A percentile compares a stretch with the other conserved stretches of the same genome.
Conservation (phyloP, 176 grass and related monocot genomes). For the Carex littledalei region DNA sequence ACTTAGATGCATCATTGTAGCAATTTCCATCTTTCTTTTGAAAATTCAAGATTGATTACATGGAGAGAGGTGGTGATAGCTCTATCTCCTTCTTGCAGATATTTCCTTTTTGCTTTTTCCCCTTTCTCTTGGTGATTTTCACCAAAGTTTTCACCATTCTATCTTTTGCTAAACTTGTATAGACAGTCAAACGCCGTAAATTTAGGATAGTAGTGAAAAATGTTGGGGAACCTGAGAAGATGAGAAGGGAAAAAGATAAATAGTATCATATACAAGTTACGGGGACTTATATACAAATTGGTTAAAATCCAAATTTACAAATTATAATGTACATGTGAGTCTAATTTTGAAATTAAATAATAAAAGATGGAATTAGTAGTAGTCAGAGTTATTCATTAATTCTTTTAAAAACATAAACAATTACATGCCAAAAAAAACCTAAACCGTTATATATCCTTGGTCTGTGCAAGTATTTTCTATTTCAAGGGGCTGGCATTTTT, state of each 20-base stretch:
- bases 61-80: background rate
- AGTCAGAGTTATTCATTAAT: background rate
- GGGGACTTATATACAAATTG: background rate
- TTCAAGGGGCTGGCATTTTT: background rate
- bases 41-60: conserved; percentile 4
- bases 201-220: background rate
- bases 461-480: background rate
- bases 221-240: background rate
- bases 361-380: background rate
- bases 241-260: background rate
- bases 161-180: background rate
- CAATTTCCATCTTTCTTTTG: background rate
- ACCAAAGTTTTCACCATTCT: background rate
- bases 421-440: background rate
- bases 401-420: background rate
- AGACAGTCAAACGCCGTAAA: background rate
- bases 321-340: background rate
- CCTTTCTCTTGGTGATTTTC: background rate
- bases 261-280: background rate
- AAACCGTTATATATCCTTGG: background rate
- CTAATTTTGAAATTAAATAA: background rate
- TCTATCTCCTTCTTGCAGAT: background rate
- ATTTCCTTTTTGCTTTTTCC: background rate
- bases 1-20: background rate
- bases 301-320: background rate